These are phyloP conservation scores for Trifolium subterraneum DNA, from an alignment of 306 rosid genomes.

Conservation along the genomic window DNA sequence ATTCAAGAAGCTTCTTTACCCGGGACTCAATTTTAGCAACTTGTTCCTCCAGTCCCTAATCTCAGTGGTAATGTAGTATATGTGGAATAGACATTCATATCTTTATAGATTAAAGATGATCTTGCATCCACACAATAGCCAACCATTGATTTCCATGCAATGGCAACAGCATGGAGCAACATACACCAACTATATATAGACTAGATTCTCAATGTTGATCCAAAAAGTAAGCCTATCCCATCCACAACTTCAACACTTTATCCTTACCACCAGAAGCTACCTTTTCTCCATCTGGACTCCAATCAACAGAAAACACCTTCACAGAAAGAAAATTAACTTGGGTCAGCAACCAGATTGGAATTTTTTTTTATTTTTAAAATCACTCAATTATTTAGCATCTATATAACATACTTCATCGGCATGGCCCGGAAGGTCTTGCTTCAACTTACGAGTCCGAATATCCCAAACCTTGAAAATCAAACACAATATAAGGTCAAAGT, in stretches of 20 bases:
- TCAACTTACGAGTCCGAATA: constrained; percentile 74
- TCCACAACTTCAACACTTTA: constrained; percentile 92
- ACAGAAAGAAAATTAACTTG: constrained; percentile 16
- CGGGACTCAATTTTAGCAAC: constrained; percentile 30
- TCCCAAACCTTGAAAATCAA: constrained; percentile 81
- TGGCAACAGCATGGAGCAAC: too few relatives aligned
- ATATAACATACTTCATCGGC: constrained; percentile 80
- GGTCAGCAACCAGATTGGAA: constrained; percentile 23
- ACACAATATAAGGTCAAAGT: constrained; percentile 18
- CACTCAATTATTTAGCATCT: constrained; percentile 3
- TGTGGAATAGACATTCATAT: constrained; percentile 8
- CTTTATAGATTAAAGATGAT: constrained; percentile 20
- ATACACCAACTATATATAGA: not conserved
- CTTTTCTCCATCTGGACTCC: constrained; percentile 99
- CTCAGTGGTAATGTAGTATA: not conserved
- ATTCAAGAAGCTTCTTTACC: constrained; percentile 38
- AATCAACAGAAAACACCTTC: constrained; percentile 92
- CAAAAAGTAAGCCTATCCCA: constrained; percentile 65
- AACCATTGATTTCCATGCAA: constrained; percentile 32
- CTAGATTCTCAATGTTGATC: not conserved
- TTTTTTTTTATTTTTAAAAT: not conserved
- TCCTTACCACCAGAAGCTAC: constrained; percentile 99
- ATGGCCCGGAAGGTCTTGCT: constrained; percentile 98
- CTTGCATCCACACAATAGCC: constrained; percentile 17
- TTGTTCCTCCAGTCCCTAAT: constrained; percentile 7